Percentiles rank a stretch among this genome's conserved stretches.
Evolutionary conservation across 2,329 filamentous ascomycete genomes (phyloP).

Genomic region (Trichophyton verrucosum): DNA sequence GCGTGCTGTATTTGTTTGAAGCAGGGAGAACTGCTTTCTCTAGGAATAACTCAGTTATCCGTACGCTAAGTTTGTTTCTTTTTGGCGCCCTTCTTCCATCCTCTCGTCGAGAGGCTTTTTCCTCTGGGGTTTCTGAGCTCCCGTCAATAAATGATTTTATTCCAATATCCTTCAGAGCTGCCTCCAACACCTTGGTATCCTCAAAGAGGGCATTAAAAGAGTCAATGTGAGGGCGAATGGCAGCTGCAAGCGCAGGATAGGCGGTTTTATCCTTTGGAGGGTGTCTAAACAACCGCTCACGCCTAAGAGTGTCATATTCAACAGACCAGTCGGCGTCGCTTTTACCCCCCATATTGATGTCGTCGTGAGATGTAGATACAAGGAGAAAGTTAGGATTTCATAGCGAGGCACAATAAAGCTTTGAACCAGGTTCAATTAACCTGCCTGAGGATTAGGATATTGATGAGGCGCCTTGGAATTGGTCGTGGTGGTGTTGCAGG

Average conservation of each 20-base stretch:
- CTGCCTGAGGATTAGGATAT: neutral
- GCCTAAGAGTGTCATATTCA: constrained; percentile 71
- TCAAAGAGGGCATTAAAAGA: constrained; percentile 89
- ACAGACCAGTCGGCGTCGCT: constrained; percentile 67
- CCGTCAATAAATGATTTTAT: constrained; percentile 79
- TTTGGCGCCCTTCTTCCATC: constrained; percentile 39
- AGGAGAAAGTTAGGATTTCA: neutral
- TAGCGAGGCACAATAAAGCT: neutral
- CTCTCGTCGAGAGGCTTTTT: constrained; percentile 34
- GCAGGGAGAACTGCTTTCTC: constrained; percentile 69
- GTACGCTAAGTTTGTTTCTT: constrained; percentile 64
- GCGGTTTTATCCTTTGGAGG: constrained; percentile 78
- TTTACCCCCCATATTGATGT: constrained; percentile 35
- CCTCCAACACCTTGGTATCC: constrained; percentile 57
- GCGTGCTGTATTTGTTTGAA: constrained; percentile 67
- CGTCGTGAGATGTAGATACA: neutral
- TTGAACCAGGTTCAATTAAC: neutral
- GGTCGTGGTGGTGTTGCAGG: neutral
- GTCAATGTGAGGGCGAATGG: constrained; percentile 85
- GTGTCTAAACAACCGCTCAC: constrained; percentile 78
- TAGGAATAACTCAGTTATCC: constrained; percentile 68
- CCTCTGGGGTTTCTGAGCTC: constrained; percentile 37
- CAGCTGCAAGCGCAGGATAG: constrained; percentile 72
- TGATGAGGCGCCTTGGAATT: neutral
- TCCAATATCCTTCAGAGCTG: constrained; percentile 78